These are phyloP conservation scores for Talaromyces sp. DNA, from an alignment of 2,329 filamentous ascomycete species.

Conservation along the genomic window DNA sequence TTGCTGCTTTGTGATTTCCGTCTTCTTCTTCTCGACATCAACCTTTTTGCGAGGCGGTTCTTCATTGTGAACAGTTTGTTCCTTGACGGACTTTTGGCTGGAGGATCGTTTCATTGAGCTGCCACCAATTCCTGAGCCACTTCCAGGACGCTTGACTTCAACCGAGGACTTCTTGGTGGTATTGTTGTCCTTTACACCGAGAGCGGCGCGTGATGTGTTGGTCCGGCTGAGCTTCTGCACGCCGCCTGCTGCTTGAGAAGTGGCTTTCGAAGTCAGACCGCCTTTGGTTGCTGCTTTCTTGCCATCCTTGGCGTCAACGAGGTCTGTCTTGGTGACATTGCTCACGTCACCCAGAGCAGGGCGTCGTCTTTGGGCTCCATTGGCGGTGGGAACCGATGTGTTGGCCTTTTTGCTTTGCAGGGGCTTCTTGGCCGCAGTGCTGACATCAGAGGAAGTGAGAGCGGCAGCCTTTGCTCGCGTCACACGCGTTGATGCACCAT, in stretches of 20 bases:
- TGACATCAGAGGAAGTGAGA: conserved; percentile 45
- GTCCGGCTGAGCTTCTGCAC: conserved; percentile 66
- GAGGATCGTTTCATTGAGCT: conserved; percentile 62
- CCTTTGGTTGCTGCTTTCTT: conserved; percentile 68
- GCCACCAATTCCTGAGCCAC: conserved; percentile 64
- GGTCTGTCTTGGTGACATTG: conserved; percentile 72
- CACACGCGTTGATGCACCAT: conserved; percentile 71
- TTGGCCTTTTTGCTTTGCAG: conserved; percentile 66
- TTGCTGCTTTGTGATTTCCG: conserved; percentile 28
- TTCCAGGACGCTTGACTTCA: conserved; percentile 67
- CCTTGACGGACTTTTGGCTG: conserved; percentile 54
- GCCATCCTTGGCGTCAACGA: conserved; percentile 55
- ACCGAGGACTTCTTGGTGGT: conserved; percentile 53
- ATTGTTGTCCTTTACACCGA: conserved; percentile 58
- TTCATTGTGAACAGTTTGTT: conserved; percentile 50
- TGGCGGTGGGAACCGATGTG: conserved; percentile 37
- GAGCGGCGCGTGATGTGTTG: conserved; percentile 57
- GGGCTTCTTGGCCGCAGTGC: conserved; percentile 62
- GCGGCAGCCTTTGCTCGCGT: conserved; percentile 89
- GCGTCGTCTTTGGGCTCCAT: conserved; percentile 60
- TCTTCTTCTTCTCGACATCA: conserved; percentile 47
- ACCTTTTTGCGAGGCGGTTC: conserved; percentile 66
- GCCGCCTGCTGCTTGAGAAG: conserved; percentile 69
- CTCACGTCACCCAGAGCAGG: conserved; percentile 88
- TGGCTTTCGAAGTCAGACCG: conserved; percentile 71